A percentile compares a stretch with the other conserved stretches of the same genome.
Evolutionary conservation across 257 asterid species (phyloP).

Genomic region (Handroanthus guayacan): DNA sequence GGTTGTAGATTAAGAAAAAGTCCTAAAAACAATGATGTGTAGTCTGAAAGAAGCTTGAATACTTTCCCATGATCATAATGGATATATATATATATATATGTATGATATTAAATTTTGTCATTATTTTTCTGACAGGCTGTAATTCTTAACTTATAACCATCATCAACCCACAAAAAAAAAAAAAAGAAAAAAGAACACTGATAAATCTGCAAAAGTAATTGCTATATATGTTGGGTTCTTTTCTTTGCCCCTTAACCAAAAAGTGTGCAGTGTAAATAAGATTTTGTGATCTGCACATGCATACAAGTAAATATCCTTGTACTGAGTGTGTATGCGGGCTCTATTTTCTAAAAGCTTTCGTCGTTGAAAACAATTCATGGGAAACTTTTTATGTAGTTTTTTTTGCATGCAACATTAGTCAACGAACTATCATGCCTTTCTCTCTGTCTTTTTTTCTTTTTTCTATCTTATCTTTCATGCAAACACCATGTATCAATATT

Average conservation of each 20-base stretch:
- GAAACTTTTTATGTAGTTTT: conserved; percentile 12
- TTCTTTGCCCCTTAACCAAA: conserved; percentile 24
- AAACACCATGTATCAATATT: neutral
- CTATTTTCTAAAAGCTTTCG: conserved; percentile 39
- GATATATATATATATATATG: no score
- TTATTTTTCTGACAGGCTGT: conserved; percentile 26
- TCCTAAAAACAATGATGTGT: conserved; percentile 37
- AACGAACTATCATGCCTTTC: conserved; percentile 28
- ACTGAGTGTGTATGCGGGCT: conserved; percentile 3
- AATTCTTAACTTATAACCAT: conserved; percentile 39
- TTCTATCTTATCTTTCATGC: neutral
- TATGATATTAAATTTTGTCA: no score
- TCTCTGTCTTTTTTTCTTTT: conserved; percentile 20
- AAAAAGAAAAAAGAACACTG: neutral
- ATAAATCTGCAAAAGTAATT: conserved; percentile 27
- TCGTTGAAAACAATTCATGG: conserved; percentile 18
- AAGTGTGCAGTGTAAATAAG: neutral
- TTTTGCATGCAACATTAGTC: conserved; percentile 32
- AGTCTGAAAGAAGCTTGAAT: conserved; percentile 24
- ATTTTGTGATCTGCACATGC: conserved; percentile 27
- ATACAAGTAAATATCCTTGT: conserved; percentile 8
- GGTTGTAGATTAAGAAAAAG: conserved; percentile 22
- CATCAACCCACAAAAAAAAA: neutral
- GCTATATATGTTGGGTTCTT: conserved; percentile 30
- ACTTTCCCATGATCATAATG: conserved; percentile 22